Conservation (phyloP, 2,329 filamentous ascomycete species). For the Nectriaceae sp. region DNA sequence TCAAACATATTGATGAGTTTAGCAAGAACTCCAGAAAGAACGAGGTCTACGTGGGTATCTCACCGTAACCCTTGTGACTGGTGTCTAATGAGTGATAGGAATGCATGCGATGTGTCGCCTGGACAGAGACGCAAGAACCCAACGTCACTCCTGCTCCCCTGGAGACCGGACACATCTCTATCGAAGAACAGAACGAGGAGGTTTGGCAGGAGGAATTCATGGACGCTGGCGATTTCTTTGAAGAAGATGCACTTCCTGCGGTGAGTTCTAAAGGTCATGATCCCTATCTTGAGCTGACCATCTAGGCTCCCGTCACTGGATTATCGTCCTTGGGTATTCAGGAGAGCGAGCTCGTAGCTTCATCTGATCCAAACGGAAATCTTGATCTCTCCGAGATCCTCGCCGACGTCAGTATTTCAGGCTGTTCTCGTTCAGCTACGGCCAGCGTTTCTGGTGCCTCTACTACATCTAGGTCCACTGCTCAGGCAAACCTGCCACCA, state of each 20-base stretch:
- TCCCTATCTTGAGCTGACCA: conserved; percentile 6
- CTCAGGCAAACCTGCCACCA: neutral
- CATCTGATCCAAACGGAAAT: neutral
- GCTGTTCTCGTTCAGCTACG: neutral
- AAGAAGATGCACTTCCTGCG: conserved; percentile 15
- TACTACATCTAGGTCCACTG: neutral
- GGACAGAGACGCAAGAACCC: conserved; percentile 39
- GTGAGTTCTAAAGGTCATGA: conserved; percentile 9
- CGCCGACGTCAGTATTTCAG: neutral
- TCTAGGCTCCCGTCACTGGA: conserved; percentile 31
- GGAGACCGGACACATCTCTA: conserved; percentile 35
- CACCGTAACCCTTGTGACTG: neutral
- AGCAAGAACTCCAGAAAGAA: conserved; percentile 29
- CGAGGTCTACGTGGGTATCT: conserved; percentile 32
- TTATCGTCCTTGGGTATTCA: conserved; percentile 25
- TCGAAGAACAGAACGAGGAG: conserved; percentile 27
- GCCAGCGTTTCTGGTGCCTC: neutral
- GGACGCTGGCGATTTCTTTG: conserved; percentile 29
- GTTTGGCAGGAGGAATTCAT: conserved; percentile 11
- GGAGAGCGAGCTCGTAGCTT: no score
- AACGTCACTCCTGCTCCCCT: conserved; percentile 31
- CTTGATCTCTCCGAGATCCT: neutral
- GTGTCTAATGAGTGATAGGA: conserved; percentile 25
- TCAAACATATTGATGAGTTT: conserved; percentile 32
- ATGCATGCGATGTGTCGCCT: conserved; percentile 38